Conservation (phyloP, 108 stramenopile genomes). For the Seminavis robusta region DNA sequence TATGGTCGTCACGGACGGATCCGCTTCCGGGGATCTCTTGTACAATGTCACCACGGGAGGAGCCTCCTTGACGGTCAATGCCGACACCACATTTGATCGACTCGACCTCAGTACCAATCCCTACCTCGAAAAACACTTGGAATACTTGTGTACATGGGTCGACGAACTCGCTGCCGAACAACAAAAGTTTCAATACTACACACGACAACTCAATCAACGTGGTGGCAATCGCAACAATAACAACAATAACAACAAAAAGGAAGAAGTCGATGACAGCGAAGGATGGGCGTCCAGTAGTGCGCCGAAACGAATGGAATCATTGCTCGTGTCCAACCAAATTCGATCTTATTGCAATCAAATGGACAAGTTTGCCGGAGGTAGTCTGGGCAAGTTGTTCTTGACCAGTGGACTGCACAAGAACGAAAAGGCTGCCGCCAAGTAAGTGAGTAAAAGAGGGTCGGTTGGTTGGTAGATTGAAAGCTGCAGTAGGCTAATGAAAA, state of each 20-base stretch:
- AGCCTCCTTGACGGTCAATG: neutral
- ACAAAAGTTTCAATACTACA: slow-evolving; percentile 82
- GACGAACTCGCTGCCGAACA: slow-evolving; percentile 93
- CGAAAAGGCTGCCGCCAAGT: slow-evolving; percentile 9
- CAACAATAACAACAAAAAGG: slow-evolving; percentile 46
- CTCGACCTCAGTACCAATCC: slow-evolving; percentile 92
- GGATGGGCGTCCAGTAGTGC: slow-evolving; percentile 64
- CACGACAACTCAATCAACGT: slow-evolving; percentile 52
- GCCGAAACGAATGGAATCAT: slow-evolving; percentile 83
- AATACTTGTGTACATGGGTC: slow-evolving; percentile 92
- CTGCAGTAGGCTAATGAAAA: too few species aligned
- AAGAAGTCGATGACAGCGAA: slow-evolving; percentile 20
- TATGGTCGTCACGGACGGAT: slow-evolving; percentile 14
- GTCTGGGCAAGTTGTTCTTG: slow-evolving; percentile 89
- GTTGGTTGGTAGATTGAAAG: too few species aligned
- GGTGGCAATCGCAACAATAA: slow-evolving; percentile 24
- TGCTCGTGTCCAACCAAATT: slow-evolving; percentile 92
- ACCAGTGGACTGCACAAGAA: slow-evolving; percentile 85
- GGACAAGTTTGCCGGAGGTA: slow-evolving; percentile 80
- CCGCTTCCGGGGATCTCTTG: too few species aligned
- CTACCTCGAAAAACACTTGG: slow-evolving; percentile 94
- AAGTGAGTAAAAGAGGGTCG: too few species aligned
- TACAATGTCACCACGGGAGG: too few species aligned
- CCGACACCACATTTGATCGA: slow-evolving; percentile 74
- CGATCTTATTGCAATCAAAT: slow-evolving; percentile 91